Evolutionary conservation across 257 asterid species (phyloP), one percentile per base, ranked within the genome.

Genomic region (Sherardia arvensis): DNA sequence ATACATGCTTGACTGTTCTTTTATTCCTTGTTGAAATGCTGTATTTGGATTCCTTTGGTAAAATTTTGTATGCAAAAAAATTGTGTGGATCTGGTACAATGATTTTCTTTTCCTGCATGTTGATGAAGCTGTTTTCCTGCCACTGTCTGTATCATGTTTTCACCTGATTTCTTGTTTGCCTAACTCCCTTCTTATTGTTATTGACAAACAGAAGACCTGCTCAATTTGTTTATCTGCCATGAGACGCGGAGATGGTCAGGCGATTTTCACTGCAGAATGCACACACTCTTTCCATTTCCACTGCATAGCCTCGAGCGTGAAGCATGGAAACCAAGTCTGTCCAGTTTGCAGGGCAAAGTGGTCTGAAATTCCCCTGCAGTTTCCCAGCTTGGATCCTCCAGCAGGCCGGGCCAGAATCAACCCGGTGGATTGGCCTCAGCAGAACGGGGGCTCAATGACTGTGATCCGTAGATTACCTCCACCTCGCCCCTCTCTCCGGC

Each of bases 281-380:
- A 87, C 96, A 17, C 99, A 92, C 69, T 87, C 99, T 62, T 92
- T 92, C 64, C 99, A 93, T 78, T 93, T 93, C 80, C 91, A 90
- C 0, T 93, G 99, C 81, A 90, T 93, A 62, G 87, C 94, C 62
- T 93, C 97, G 36, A 93, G 85, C 64, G 96, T 87, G 70, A 90
- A 93, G 77, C 94, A 93, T 56, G 99, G 99, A 17, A 90, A 93
- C 79, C 87, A 80, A 71, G 71, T 85, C 40, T 93, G 99, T 86
- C 99, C 99, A 0, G 84, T 93, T 69, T 93, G 99, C 78, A 69
- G 97, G 68, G 95, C 97, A 0, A 87, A 87, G 34, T 93, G 99
- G 99, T 90, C 79, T 65, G 95, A 85, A 56, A 83, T 93, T 66
- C 99, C 99, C 28, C 66, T 84, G 38, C 91, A 81, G 75, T 84